These are phyloP conservation scores for Hysterium pulicare DNA, from an alignment of 2,329 filamentous ascomycete genomes.

Conservation along the genomic window DNA sequence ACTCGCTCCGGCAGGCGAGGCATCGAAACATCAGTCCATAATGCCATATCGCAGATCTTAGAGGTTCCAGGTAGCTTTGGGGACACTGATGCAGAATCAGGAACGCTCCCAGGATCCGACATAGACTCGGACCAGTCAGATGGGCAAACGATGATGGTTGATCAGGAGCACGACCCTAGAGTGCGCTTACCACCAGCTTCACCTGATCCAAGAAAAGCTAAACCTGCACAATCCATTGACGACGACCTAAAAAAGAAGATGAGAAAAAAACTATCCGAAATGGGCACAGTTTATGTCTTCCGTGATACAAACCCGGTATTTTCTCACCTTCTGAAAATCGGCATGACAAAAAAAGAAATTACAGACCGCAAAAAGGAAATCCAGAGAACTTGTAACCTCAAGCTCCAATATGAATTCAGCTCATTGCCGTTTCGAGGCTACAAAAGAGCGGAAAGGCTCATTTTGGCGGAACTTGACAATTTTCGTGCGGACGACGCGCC, in stretches of 20 bases:
- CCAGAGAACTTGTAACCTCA: slow-evolving; percentile 2
- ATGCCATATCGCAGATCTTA: no score
- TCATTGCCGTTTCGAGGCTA: background rate
- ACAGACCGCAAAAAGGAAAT: slow-evolving; percentile 1
- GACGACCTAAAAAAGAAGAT: slow-evolving; percentile 4
- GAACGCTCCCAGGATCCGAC: background rate
- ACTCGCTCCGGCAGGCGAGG: no score
- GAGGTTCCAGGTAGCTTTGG: background rate
- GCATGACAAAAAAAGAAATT: slow-evolving; percentile 4
- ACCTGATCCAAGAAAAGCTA: background rate
- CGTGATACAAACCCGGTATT: slow-evolving; percentile 3
- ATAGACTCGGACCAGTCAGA: background rate
- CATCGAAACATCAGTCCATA: no score
- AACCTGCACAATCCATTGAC: slow-evolving; percentile 5
- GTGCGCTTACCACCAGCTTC: background rate
- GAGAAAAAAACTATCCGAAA: background rate
- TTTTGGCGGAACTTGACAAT: background rate
- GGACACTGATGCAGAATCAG: background rate
- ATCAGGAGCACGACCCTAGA: background rate
- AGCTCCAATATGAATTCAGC: slow-evolving; percentile 1
- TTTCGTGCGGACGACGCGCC: background rate
- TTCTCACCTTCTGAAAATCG: slow-evolving; percentile 9
- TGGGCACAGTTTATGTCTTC: slow-evolving; percentile 7
- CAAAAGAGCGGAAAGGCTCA: slow-evolving; percentile 1
- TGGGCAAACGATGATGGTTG: background rate